A percentile compares a stretch with the other conserved stretches of the same genome.
Conservation (phyloP, 2,329 filamentous ascomycete genomes). For the Alternaria postmessia region DNA sequence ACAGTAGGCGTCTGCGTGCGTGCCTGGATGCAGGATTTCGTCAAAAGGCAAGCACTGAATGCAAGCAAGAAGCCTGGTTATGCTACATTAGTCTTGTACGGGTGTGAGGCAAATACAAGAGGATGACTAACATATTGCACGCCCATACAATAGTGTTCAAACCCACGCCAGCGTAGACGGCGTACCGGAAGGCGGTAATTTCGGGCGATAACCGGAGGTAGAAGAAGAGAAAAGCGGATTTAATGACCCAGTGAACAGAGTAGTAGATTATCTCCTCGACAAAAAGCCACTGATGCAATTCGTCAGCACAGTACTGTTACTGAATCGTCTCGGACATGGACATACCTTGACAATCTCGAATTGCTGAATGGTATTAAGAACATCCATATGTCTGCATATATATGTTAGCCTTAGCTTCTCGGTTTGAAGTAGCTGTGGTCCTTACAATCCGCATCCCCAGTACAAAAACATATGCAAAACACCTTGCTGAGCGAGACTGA, state of each 20-base stretch:
- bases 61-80: slow-evolving; percentile 31
- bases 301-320: not conserved
- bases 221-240: slow-evolving; percentile 47
- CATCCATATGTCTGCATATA: not conserved
- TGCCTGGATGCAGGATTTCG: slow-evolving; percentile 37
- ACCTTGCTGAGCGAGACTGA: slow-evolving; percentile 28
- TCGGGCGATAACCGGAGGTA: slow-evolving; percentile 42
- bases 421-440: not conserved
- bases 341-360: slow-evolving; percentile 9
- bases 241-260: slow-evolving; percentile 43
- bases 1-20: slow-evolving; percentile 33
- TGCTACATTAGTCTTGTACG: not conserved
- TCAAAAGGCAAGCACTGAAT: slow-evolving; percentile 46
- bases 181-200: slow-evolving; percentile 26
- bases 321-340: not conserved
- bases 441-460: slow-evolving; percentile 33
- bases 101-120: not conserved
- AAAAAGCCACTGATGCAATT: slow-evolving; percentile 30
- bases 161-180: slow-evolving; percentile 36
- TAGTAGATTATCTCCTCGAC: slow-evolving; percentile 45
- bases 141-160: slow-evolving; percentile 38
- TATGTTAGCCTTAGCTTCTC: not conserved
- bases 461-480: slow-evolving; percentile 34
- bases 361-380: slow-evolving; percentile 5
- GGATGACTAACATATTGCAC: slow-evolving; percentile 30